Evolutionary conservation across 2,329 filamentous ascomycete species (phyloP), one percentile per base, ranked within the genome.

Genomic region (Aspergillus sp.): DNA sequence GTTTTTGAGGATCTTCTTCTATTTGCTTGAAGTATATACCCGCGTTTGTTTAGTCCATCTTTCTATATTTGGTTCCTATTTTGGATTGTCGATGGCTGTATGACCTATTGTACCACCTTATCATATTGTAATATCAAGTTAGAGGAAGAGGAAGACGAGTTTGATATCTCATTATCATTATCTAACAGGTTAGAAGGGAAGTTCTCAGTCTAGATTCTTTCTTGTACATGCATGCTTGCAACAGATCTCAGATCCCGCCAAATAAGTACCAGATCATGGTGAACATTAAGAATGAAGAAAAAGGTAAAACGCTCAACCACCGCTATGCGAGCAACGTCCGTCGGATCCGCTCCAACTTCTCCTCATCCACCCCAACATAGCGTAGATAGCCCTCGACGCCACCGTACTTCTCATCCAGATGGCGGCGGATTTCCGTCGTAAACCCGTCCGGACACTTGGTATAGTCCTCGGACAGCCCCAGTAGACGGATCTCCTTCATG

Each of bases 401-500:
- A 1, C 90, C 90, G 73, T 92, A 90, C 55, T 76, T 81, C 3
- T 78, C 73, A 2, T 83, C 70, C 5, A 96, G 74, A 71, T 91
- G 86, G 16, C 67, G 71, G 29, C 80, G 73, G 4, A 92, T 81
- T 11, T 78, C 80, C 16, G 71, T 66, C n/a, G 91, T 86, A 78
- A 93, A 87, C 2, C 85, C 83, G 4, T 77, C 73, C 2, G 87
- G 84, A 65, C 89, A 91, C 22, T 82, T 80, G 0, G 85, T 88
- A 81, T 92, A 96, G 2, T 87, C 85, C n/a, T 89, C 86, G 0
- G 86, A 83, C 54, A 96, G 77, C 0, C 92, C 91, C 65, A 95
- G 85, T 51, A 84, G 81, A 4, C 77, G 73, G 56, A 96, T 88
- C 75, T 96, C 91, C 52, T 79, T 76, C 63, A 94, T 69, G 54